Base-by-base conservation (phyloP, 257 asterid species). In the Nemophila menziesii region DNA sequence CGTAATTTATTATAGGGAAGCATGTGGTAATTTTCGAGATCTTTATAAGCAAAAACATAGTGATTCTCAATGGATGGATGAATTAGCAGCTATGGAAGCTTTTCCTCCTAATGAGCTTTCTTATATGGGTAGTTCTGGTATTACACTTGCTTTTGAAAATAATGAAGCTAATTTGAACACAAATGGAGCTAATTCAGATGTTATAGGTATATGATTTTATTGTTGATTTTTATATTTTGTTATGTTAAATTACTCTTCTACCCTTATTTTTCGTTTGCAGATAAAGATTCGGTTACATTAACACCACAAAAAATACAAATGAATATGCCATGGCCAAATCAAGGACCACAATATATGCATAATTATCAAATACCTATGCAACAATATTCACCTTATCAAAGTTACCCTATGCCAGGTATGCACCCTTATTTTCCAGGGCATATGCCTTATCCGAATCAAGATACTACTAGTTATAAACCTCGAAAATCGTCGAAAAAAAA, bases 31-130 rank as follows among this genome's bases (percentile, higher is more conserved):
- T 42, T 84, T 84, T 70, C 74, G 75, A 72, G 93, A 84, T 52
- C 92, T 80, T 48, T 77, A 66, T 77, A 54, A 77, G 74, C 69
- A 71, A 63, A 84, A 84, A 62, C 83, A 78, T 51, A 70, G 81
- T 8, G 93, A 84, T 61, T 71, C 71, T 47, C 86, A 70, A 37
- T 84, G 95, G 95, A 68, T 78, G 86, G 86, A 58, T 40, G 93
- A 80, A 67, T 66, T 84, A 64, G 93, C 90, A 14, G 95, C 93
- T 43, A 82, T 84, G 57, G 69, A 77, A 70, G 86, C 95, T 29
- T 65, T 44, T 44, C 42, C 90, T 16, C 39, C 74, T 46, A 18
- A 68, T 23, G 86, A 77, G 49, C 54, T 72, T 49, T 68, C 82
- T 1, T 74, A 65, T 22, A 34, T 71, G 69, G 76, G 69, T 39